Evolutionary conservation across 768 basidiomycete genomes (phyloP), one percentile per base, ranked within the genome.

Genomic region (Lentinula guzmanii): DNA sequence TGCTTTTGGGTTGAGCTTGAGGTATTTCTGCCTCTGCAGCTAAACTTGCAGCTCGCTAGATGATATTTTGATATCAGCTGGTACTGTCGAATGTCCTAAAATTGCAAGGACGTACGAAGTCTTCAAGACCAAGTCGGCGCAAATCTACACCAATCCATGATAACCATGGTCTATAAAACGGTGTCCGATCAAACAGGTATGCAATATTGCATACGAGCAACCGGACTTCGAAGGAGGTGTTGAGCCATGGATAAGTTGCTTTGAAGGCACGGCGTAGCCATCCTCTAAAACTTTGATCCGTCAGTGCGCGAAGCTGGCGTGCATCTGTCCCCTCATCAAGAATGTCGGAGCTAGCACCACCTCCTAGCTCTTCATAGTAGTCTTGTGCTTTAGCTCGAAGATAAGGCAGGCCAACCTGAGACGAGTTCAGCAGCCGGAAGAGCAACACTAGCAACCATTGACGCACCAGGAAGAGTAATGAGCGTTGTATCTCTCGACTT

Each of bases 131-230:
- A 59, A 95, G 77, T 46, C 97, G 82, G 41, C 91, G 86, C 15
- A 98, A 73, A 66, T 93, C 90, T 6, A 96, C 77, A 5, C 92
- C 89, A 48, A 95, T 82, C 89, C 90, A 90, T 24, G 82, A 77
- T 54, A 97, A 75, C 95, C 95, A 98, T 11, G 96, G 95, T 65
- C 95, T 84, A 73, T 96, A 94, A 69, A 86, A 89, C 5, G 87
- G 82, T 16, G 90, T 92, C 71, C 80, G 82, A 64, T 94, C 93
- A 68, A 97, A 98, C 13, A 98, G 79, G 74, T 97, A 98, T 13
- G 87, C 86, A 52, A 98, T 74, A 70, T 97, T 98, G 78, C 86
- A 93, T 4, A 81, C 74, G 6, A 98, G 79, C 59, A 95, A 75
- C 84, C 90, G 91, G n/a, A 86, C 61, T 72, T 98, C 95, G 64